A percentile compares a stretch with the other conserved stretches of the same genome.
Conservation (phyloP, 768 basidiomycete species). For the Russula lepida region DNA sequence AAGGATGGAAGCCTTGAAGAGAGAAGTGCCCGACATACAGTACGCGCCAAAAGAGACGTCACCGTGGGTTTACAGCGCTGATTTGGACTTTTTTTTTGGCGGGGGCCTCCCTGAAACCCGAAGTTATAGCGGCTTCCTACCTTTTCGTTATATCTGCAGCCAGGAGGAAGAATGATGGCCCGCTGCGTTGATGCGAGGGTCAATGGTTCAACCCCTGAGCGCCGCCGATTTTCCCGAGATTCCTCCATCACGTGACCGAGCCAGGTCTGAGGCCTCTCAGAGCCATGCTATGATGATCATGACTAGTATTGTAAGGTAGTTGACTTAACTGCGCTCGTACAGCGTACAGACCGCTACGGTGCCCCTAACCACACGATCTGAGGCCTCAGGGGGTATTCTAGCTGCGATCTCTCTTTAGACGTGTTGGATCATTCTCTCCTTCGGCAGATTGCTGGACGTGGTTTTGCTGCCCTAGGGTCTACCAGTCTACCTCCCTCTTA, state of each 20-base stretch:
- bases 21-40: not conserved
- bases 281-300: too few species aligned
- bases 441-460: too few species aligned
- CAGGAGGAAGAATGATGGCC: not conserved
- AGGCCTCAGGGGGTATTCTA: too few species aligned
- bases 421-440: too few species aligned
- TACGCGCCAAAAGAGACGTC: not conserved
- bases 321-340: too few species aligned
- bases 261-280: too few species aligned
- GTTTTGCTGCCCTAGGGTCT: too few species aligned
- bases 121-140: not conserved
- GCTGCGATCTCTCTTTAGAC: too few species aligned
- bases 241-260: not conserved
- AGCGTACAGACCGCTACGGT: too few species aligned
- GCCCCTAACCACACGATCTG: too few species aligned
- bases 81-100: not conserved
- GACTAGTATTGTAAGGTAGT: too few species aligned
- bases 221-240: not conserved
- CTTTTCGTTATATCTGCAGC: not conserved
- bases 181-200: not conserved
- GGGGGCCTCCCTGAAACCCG: not conserved
- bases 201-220: not conserved
- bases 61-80: not conserved
- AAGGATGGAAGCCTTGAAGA: not conserved
- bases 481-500: too few species aligned